These are phyloP conservation scores for Phytophthora hybrid DNA, from an alignment of 352 stramenopile genomes.

Conservation along the genomic window DNA sequence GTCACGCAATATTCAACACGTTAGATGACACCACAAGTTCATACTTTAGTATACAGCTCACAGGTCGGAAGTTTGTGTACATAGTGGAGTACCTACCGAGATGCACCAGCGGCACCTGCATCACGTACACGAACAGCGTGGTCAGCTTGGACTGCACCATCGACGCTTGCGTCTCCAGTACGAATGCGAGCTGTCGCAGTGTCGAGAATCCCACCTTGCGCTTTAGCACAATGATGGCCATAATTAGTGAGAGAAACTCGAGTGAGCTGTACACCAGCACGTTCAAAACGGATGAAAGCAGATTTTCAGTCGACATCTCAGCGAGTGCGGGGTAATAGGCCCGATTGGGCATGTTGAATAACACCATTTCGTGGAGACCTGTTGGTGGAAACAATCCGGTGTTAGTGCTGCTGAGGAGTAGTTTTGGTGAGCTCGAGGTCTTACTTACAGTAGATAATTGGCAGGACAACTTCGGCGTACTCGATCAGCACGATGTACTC, in stretches of 20 bases:
- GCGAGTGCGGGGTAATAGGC: constrained; percentile 26
- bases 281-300: constrained; percentile 15
- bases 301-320: constrained; percentile 8
- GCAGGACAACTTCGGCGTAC: constrained; percentile 48
- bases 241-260: constrained; percentile 25
- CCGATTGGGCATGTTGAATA: constrained; percentile 38
- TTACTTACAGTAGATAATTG: constrained; percentile 43
- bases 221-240: constrained; percentile 20
- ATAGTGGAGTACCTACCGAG: constrained; percentile 16
- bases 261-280: constrained; percentile 35
- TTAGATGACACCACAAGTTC: not conserved
- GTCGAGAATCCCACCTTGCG: constrained; percentile 29
- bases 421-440: not conserved
- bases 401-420: not conserved
- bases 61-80: not conserved
- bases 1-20: not conserved
- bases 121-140: constrained; percentile 41
- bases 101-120: constrained; percentile 43
- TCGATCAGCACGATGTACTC: constrained; percentile 58
- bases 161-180: constrained; percentile 36
- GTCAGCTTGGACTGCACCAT: constrained; percentile 43
- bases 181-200: constrained; percentile 43
- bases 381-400: not conserved
- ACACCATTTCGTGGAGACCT: constrained; percentile 23
- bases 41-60: not conserved